These are phyloP conservation scores for Xylariaceae sp. DNA, from an alignment of 2,329 filamentous ascomycete genomes.

Conservation along the genomic window DNA sequence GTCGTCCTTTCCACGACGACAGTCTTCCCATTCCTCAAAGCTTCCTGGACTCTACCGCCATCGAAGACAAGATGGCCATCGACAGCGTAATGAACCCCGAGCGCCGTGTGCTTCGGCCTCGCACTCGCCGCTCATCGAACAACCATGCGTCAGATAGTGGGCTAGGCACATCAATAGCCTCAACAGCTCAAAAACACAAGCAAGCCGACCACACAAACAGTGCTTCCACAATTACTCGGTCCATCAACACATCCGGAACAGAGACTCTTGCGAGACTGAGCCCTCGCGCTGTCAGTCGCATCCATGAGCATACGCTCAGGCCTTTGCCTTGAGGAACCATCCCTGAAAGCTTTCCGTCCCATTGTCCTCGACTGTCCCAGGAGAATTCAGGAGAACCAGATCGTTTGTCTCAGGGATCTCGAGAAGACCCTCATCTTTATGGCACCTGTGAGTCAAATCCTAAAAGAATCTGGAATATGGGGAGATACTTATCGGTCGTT, in stretches of 20 bases:
- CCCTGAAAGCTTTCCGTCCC: conserved; percentile 74
- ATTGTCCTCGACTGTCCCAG: conserved; percentile 74
- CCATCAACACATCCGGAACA: conserved; percentile 44
- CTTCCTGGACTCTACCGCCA: conserved; percentile 54
- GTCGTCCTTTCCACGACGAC: conserved; percentile 48
- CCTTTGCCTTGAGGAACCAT: conserved; percentile 71
- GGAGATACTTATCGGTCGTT: conserved; percentile 66
- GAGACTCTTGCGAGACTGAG: conserved; percentile 60
- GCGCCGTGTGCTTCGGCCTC: conserved; percentile 50
- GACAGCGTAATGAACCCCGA: conserved; percentile 35
- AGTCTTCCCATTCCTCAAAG: conserved; percentile 57
- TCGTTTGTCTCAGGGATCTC: conserved; percentile 86
- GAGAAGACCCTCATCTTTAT: conserved; percentile 91
- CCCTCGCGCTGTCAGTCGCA: conserved; percentile 67
- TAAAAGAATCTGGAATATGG: conserved; percentile 51
- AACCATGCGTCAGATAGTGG: conserved; percentile 83
- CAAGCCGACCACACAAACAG: conserved; percentile 39
- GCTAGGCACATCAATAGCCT: conserved; percentile 75
- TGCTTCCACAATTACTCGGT: conserved; percentile 59
- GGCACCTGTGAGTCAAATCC: conserved; percentile 79
- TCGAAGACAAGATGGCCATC: conserved; percentile 45
- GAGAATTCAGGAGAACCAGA: conserved; percentile 78
- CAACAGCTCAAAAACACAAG: conserved; percentile 50
- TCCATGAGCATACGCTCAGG: conserved; percentile 72
- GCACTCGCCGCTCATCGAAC: conserved; percentile 53